phyloP scores from a whole-genome alignment of 345 rosid species.

The sweet orange (Citrus sinensis) region DVS_A1.0 CM039167.1:21354001-21354500 shows the following conservation, averaged over 20 bases:
- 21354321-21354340: conserved; percentile 90
- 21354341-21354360: conserved; percentile 91
- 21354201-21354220: conserved; percentile 52
- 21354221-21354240: conserved; percentile 82
- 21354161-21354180: not conserved
- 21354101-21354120: not conserved
- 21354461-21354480: no score
- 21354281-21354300: conserved; percentile 97
- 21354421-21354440: not conserved
- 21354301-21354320: conserved; percentile 94
- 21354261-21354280: conserved; percentile 88
- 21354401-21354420: not conserved
- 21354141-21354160: conserved; percentile 1
- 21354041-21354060: not conserved
- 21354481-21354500: no score
- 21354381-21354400: conserved; percentile 1
- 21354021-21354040: not conserved
- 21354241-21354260: conserved; percentile 87
- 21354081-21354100: not conserved
- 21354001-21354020: not conserved
- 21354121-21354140: not conserved
- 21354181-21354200: conserved; percentile 8
- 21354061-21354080: not conserved
- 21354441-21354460: no score
- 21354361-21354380: conserved; percentile 46